Percentiles rank a stretch among this genome's conserved stretches.
Conservation (phyloP, 2,329 filamentous ascomycete species). For the Myriosclerotinia curreyana region DNA sequence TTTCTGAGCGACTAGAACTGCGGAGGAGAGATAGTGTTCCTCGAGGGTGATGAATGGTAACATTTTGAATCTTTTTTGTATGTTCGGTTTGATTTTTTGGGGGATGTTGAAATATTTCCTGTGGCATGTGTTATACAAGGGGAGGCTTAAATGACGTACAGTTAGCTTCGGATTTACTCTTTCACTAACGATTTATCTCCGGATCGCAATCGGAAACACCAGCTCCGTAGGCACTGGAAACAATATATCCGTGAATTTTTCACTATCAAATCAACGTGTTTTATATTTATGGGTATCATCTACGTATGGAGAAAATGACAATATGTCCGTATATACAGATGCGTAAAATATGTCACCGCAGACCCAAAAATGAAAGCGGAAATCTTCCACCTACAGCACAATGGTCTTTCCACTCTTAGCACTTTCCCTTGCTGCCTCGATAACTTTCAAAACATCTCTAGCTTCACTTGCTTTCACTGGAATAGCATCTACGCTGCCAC, state of each 20-base stretch:
- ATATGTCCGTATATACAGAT: not conserved
- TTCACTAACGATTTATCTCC: not conserved
- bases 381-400: not conserved
- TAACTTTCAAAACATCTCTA: conserved; percentile 52
- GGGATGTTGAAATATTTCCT: too few relatives aligned
- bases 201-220: not conserved
- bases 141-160: not conserved
- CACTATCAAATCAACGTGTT: not conserved
- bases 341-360: not conserved
- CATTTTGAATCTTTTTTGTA: conserved; percentile 20
- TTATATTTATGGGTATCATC: not conserved
- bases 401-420: conserved; percentile 46
- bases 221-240: not conserved
- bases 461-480: conserved; percentile 54
- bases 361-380: not conserved
- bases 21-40: conserved; percentile 41
- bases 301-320: not conserved
- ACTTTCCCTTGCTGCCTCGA: conserved; percentile 55
- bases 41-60: conserved; percentile 44
- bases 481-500: conserved; percentile 48
- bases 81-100: not conserved
- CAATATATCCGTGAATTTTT: not conserved
- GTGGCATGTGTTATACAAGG: not conserved
- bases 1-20: conserved; percentile 17
- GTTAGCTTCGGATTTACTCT: conserved; percentile 3